Conservation (phyloP, 2,329 filamentous ascomycete genomes). For the Aciculosporium take region DNA sequence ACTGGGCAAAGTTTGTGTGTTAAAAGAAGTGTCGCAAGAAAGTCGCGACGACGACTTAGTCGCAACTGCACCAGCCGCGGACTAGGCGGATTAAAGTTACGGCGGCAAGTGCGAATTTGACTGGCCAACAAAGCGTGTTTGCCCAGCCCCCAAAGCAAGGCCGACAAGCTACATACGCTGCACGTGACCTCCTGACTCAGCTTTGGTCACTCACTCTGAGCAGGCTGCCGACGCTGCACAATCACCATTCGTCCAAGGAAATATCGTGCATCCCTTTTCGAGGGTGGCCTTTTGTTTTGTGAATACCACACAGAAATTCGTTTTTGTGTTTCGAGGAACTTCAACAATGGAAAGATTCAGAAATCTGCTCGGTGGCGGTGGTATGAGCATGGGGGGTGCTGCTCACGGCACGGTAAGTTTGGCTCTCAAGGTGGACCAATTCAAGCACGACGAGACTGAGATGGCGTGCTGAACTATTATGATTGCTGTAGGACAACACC, state of each 20-base stretch:
- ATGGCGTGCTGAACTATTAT: background rate
- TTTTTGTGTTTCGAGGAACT: background rate
- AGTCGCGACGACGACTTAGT: conserved; percentile 1
- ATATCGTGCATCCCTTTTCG: background rate
- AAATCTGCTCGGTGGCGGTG: conserved; percentile 68
- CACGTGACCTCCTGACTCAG: conserved; percentile 12
- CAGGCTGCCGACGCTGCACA: conserved; percentile 7
- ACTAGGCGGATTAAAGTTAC: conserved; percentile 17
- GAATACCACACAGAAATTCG: too few relatives aligned
- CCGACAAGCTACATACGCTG: background rate
- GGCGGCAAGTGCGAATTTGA: conserved; percentile 10
- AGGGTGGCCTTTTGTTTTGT: background rate
- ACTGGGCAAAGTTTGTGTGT: background rate
- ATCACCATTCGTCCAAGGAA: background rate
- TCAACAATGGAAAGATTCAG: conserved; percentile 76
- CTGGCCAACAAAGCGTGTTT: background rate
- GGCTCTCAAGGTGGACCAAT: background rate
- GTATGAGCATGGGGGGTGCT: conserved; percentile 45
- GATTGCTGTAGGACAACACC: conserved; percentile 60
- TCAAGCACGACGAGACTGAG: background rate
- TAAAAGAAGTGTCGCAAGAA: background rate
- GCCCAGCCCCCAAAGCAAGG: background rate
- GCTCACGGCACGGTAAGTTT: conserved; percentile 25
- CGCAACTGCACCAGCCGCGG: background rate
- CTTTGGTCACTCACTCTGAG: conserved; percentile 5